Conservation (phyloP, 495 filamentous ascomycete species). For the Elasticomyces elasticus region DNA sequence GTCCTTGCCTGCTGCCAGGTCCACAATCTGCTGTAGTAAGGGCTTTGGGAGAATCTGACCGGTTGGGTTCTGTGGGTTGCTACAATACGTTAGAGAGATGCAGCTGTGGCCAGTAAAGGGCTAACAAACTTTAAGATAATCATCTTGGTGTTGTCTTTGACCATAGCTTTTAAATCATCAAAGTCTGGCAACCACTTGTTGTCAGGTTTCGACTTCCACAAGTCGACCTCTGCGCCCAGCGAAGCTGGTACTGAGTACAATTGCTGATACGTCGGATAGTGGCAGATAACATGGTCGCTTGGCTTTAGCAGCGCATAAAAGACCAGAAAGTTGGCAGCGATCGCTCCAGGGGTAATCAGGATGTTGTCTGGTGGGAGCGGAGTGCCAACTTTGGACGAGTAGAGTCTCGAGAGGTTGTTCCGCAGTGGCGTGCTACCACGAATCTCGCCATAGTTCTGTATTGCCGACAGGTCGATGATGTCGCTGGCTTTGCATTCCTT, state of each 20-base stretch:
- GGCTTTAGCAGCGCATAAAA: constrained; percentile 67
- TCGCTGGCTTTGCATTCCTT: constrained; percentile 31
- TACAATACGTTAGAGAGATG: constrained; percentile 29
- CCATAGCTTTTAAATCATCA: constrained; percentile 54
- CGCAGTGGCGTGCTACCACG: constrained; percentile 56
- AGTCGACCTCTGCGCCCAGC: constrained; percentile 68
- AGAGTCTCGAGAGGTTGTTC: constrained; percentile 53
- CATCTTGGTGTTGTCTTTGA: constrained; percentile 66
- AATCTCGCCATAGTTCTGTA: constrained; percentile 62
- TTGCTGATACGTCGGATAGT: constrained; percentile 86
- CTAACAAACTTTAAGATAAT: constrained; percentile 51
- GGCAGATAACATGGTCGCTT: constrained; percentile 81
- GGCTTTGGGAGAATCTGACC: constrained; percentile 58
- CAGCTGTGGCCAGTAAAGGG: background rate
- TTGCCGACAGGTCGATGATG: constrained; percentile 36
- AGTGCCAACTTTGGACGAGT: constrained; percentile 43
- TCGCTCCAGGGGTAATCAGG: constrained; percentile 71
- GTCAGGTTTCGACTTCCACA: constrained; percentile 63
- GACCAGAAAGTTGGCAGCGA: constrained; percentile 69
- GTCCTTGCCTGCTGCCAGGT: constrained; percentile 49
- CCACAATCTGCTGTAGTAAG: constrained; percentile 51
- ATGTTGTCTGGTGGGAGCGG: constrained; percentile 54
- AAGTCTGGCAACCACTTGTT: constrained; percentile 60
- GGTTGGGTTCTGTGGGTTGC: constrained; percentile 85
- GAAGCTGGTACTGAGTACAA: constrained; percentile 67